These are phyloP conservation scores for Sporisorium exsertum DNA, from an alignment of 1,284 basidiomycete genomes.

Conservation along the genomic window DNA sequence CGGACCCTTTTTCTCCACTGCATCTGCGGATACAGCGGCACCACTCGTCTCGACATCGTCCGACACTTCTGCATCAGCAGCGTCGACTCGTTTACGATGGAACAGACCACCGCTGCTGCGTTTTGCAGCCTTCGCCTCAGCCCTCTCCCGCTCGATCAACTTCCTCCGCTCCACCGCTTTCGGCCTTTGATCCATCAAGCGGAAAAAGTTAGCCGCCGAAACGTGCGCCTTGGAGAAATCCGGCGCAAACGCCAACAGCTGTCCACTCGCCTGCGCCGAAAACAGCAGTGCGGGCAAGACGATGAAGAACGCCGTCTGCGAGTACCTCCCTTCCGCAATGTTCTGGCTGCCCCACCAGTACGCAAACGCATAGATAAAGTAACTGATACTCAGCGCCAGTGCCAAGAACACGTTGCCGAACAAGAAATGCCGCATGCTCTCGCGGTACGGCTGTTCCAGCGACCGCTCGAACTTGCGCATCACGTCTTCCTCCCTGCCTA, in stretches of 20 bases:
- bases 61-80: conserved; percentile 68
- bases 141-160: conserved; percentile 61
- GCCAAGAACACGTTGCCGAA: conserved; percentile 59
- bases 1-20: conserved; percentile 15
- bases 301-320: conserved; percentile 62
- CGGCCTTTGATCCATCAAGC: conserved; percentile 72
- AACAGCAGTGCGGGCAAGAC: conserved; percentile 61
- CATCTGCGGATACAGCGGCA: conserved; percentile 70
- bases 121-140: conserved; percentile 34
- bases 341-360: conserved; percentile 64
- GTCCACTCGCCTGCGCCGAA: conserved; percentile 61
- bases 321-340: conserved; percentile 54
- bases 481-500: conserved; percentile 59
- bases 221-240: conserved; percentile 63
- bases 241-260: conserved; percentile 61
- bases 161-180: conserved; percentile 75
- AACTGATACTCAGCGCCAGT: conserved; percentile 58
- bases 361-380: conserved; percentile 64
- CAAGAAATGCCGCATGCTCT: conserved; percentile 50
- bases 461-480: conserved; percentile 47
- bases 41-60: conserved; percentile 88
- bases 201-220: conserved; percentile 54
- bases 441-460: conserved; percentile 54
- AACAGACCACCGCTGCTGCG: neutral
- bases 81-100: neutral